Evolutionary conservation across 2,329 filamentous ascomycete species (phyloP).

Genomic region (Apiospora pterosperma): DNA sequence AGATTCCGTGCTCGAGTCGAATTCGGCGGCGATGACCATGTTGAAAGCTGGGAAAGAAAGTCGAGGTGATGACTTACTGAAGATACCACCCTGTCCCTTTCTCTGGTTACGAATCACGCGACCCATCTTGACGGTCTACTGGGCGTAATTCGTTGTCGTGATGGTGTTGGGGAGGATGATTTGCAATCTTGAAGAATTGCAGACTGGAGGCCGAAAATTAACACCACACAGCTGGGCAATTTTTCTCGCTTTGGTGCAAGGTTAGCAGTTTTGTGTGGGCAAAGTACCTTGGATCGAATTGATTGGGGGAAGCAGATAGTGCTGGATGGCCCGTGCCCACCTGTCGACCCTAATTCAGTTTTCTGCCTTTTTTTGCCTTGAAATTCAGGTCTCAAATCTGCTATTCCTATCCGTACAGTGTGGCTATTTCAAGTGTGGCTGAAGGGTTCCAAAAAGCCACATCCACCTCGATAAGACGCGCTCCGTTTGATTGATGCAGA

Average conservation of each 20-base stretch:
- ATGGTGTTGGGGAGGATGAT: constrained; percentile 1
- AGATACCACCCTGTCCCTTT: constrained; percentile 32
- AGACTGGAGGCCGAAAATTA: constrained; percentile 2
- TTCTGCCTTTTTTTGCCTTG: neutral
- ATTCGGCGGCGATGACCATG: neutral
- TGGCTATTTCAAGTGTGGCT: neutral
- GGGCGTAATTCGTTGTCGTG: constrained; percentile 1
- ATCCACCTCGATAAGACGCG: neutral
- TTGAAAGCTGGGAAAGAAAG: constrained; percentile 4
- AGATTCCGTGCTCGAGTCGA: neutral
- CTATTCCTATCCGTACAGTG: neutral
- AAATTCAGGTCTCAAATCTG: neutral
- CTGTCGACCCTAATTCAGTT: constrained; percentile 3
- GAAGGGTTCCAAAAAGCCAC: neutral
- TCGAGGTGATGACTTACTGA: constrained; percentile 25
- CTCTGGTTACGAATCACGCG: constrained; percentile 30
- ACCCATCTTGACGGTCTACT: constrained; percentile 29
- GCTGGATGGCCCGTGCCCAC: neutral
- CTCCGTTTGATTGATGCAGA: no score
- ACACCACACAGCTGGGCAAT: constrained; percentile 1
- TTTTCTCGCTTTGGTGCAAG: constrained; percentile 1
- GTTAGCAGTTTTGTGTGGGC: neutral
- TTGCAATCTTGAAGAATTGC: neutral
- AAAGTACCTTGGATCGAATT: neutral
- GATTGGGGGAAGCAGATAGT: neutral